Conservation (phyloP, 192 early-diverging fungal genomes). For the Umbelopsis vinacea region DNA sequence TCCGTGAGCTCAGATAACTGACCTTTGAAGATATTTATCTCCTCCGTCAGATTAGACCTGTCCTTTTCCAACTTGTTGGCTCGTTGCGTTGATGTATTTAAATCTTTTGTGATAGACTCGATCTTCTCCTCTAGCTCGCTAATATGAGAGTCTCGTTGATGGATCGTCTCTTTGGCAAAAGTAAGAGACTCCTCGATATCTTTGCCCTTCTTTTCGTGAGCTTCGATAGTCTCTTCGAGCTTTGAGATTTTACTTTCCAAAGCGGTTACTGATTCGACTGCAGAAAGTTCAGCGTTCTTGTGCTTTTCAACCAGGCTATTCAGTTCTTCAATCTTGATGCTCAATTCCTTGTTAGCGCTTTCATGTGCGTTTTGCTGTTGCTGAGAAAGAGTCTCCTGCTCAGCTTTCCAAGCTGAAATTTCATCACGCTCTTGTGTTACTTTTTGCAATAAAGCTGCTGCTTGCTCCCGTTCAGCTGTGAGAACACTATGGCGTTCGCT, state of each 20-base stretch:
- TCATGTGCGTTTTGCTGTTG: neutral
- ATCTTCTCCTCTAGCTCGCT: neutral
- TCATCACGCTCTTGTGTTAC: constrained; percentile 7
- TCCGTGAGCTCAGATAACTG: constrained; percentile 20
- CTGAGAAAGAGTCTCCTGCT: neutral
- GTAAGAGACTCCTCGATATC: neutral
- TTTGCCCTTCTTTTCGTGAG: neutral
- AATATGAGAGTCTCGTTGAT: neutral
- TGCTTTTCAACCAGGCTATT: neutral
- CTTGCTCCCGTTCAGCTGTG: neutral
- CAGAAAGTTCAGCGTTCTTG: neutral
- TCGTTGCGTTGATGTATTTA: constrained; percentile 43
- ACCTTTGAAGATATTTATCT: constrained; percentile 44
- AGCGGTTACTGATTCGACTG: neutral
- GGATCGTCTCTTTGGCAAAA: neutral
- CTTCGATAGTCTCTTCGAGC: neutral
- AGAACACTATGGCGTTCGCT: neutral
- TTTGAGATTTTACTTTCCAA: neutral
- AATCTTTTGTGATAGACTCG: neutral
- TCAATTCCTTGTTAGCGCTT: neutral
- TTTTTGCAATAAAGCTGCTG: neutral
- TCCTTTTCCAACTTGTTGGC: constrained; percentile 55
- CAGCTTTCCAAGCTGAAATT: neutral
- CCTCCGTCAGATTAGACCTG: constrained; percentile 48
- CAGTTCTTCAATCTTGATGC: neutral